phyloP scores from a whole-genome alignment of 2,329 filamentous ascomycete genomes.

The Colletotrichum endophyticum region DNA sequence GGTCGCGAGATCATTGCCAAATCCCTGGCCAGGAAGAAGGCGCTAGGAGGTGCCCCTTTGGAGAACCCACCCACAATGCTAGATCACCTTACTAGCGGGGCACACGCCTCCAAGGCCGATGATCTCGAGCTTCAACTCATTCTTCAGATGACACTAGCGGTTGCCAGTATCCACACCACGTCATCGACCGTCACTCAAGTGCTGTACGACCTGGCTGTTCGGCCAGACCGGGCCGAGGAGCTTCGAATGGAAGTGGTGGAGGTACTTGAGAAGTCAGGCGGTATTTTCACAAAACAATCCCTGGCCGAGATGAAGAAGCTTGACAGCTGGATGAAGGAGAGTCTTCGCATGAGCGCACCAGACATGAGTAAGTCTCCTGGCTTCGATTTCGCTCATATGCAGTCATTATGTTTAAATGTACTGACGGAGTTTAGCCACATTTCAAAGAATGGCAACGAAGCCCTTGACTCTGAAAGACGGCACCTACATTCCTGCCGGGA shows the following conservation, averaged over 20 bases:
- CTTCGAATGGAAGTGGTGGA: constrained; percentile 55
- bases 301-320: constrained; percentile 42
- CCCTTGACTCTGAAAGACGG: constrained; percentile 46
- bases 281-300: constrained; percentile 36
- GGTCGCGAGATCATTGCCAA: not conserved
- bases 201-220: constrained; percentile 52
- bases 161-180: constrained; percentile 50
- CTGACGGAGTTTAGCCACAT: not conserved
- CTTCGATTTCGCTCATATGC: not conserved
- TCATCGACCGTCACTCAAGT: constrained; percentile 48
- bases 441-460: constrained; percentile 43
- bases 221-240: constrained; percentile 53
- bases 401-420: not conserved
- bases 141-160: constrained; percentile 12
- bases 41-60: not conserved
- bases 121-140: not conserved
- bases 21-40: not conserved
- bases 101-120: not conserved
- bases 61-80: not conserved
- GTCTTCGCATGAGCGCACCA: constrained; percentile 34
- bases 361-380: constrained; percentile 32
- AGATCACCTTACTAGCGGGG: not conserved
- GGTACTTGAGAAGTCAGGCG: constrained; percentile 37
- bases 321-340: constrained; percentile 44
- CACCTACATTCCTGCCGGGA: constrained; percentile 38